Percentiles rank a stretch among this genome's conserved stretches.
phyloP scores from a whole-genome alignment of 306 rosid genomes.

The Gleditsia sinensis region DNA sequence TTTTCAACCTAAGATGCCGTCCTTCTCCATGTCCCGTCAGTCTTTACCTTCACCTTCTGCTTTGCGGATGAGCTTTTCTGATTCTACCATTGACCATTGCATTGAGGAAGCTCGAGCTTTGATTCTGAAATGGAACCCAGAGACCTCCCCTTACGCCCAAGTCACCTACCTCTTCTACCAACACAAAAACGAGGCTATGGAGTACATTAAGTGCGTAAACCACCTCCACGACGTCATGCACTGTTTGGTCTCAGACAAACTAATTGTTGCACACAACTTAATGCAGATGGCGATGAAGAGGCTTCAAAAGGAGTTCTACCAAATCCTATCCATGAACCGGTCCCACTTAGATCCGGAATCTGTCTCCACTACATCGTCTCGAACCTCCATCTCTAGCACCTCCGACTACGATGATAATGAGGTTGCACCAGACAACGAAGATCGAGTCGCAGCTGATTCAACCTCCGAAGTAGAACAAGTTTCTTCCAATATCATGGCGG shows the following conservation, averaged over 20 bases:
- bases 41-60: conserved; percentile 32
- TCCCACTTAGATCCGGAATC: conserved; percentile 56
- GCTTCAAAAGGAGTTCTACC: conserved; percentile 72
- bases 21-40: conserved; percentile 32
- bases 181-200: conserved; percentile 53
- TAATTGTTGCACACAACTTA: conserved; percentile 51
- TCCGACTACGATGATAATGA: conserved; percentile 50
- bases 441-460: conserved; percentile 39
- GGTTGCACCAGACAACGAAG: conserved; percentile 47
- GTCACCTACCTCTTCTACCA: conserved; percentile 74
- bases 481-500: conserved; percentile 55
- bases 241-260: conserved; percentile 50
- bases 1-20: conserved; percentile 43
- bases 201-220: conserved; percentile 49
- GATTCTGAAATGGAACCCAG: conserved; percentile 70
- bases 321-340: conserved; percentile 63
- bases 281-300: conserved; percentile 81
- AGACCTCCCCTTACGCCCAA: conserved; percentile 52
- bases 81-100: conserved; percentile 18
- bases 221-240: conserved; percentile 75
- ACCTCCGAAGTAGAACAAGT: conserved; percentile 60
- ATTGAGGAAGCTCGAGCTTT: conserved; percentile 48
- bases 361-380: conserved; percentile 54
- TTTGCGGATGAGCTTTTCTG: conserved; percentile 24
- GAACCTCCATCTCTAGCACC: conserved; percentile 49